Percentiles rank a stretch among this genome's conserved stretches.
Conservation (phyloP, 169 alveolate species). For the Eimeria zaria region DNA sequence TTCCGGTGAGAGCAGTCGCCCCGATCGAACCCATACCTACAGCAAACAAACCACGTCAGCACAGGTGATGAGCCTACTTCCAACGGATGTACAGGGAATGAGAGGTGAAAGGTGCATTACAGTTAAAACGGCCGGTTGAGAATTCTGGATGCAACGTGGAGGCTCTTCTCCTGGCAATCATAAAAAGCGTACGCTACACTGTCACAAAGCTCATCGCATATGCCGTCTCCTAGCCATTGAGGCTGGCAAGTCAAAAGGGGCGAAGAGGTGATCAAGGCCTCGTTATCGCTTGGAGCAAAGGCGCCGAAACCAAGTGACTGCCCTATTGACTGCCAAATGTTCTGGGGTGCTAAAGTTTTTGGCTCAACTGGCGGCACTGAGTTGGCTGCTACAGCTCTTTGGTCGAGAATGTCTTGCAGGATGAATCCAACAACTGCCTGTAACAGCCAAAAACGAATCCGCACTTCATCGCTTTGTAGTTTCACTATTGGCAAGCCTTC, state of each 20-base stretch:
- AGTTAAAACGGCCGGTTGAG: neutral
- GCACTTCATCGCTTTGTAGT: neutral
- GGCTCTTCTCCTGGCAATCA: neutral
- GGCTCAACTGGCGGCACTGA: slow-evolving; percentile 18
- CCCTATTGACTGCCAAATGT: slow-evolving; percentile 27
- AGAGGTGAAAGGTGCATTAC: too few relatives aligned
- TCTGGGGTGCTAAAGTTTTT: neutral
- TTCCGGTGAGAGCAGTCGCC: slow-evolving; percentile 82
- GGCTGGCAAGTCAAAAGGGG: slow-evolving; percentile 12
- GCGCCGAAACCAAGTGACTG: slow-evolving; percentile 18
- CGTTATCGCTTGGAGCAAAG: neutral
- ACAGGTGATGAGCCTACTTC: neutral
- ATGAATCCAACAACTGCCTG: slow-evolving; percentile 65
- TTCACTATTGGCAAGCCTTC: neutral
- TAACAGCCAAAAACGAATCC: neutral
- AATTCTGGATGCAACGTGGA: neutral
- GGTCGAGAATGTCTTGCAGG: slow-evolving; percentile 31
- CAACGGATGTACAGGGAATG: neutral
- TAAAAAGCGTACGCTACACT: neutral
- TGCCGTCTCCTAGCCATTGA: slow-evolving; percentile 67
- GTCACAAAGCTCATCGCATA: slow-evolving; percentile 69
- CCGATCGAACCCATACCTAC: slow-evolving; percentile 59
- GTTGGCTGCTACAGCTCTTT: slow-evolving; percentile 58
- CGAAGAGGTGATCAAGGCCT: neutral
- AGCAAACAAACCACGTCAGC: neutral